Evolutionary conservation across 805 yeast species (phyloP).

Genomic region (Hyphopichia homilentoma): DNA sequence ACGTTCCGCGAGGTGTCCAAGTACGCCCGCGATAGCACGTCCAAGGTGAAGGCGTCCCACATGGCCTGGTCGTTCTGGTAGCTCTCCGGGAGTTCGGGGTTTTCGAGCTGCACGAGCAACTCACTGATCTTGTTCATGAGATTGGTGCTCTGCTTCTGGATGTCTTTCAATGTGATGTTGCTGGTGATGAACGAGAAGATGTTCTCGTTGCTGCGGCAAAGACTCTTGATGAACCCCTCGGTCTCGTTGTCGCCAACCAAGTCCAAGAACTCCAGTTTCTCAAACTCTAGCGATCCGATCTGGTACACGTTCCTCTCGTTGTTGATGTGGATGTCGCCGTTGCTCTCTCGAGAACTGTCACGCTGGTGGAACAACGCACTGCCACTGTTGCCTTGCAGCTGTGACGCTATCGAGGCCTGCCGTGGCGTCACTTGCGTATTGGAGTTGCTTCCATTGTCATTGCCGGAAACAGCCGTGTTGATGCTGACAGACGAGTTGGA

Average conservation of each 20-base stretch:
- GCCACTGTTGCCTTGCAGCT: not conserved
- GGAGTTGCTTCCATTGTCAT: constrained; percentile 2
- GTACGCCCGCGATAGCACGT: constrained; percentile 25
- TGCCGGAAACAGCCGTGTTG: constrained; percentile 5
- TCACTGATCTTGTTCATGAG: constrained; percentile 27
- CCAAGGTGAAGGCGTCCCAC: constrained; percentile 35
- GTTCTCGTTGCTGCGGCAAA: constrained; percentile 25
- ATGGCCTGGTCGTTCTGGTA: constrained; percentile 19
- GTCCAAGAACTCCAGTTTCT: constrained; percentile 47
- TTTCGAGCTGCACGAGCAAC: constrained; percentile 26
- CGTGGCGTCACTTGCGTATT: not conserved
- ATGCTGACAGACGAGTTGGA: constrained; percentile 7
- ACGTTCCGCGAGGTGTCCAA: constrained; percentile 29
- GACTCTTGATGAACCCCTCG: constrained; percentile 52
- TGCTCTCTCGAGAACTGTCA: constrained; percentile 5
- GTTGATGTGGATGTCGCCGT: constrained; percentile 20
- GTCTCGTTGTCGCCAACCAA: constrained; percentile 44
- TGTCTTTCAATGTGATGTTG: constrained; percentile 39
- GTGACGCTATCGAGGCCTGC: not conserved
- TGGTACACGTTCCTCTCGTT: constrained; percentile 33
- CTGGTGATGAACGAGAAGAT: constrained; percentile 39
- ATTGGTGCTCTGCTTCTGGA: constrained; percentile 37
- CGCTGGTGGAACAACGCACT: constrained; percentile 2
- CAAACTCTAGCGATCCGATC: constrained; percentile 47
- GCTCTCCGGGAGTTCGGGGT: constrained; percentile 30